A percentile compares a stretch with the other conserved stretches of the same genome.
phyloP scores from a whole-genome alignment of 75 land plant species.

The Pinus albicaulis region DNA sequence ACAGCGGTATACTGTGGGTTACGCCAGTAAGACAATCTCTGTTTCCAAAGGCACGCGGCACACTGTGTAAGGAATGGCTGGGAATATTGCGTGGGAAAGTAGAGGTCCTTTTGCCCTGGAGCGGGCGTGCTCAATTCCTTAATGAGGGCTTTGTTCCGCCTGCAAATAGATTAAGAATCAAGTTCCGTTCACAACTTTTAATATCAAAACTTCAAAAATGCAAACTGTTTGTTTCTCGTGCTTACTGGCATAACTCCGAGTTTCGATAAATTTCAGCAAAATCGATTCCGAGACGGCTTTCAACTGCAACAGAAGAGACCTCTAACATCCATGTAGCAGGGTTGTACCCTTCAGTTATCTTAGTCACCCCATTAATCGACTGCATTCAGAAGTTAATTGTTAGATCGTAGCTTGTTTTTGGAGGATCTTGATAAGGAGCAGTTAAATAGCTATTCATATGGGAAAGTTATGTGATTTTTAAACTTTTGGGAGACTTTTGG shows the following conservation, averaged over 20 bases:
- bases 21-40: conserved; percentile 79
- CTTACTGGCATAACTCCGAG: conserved; percentile 51
- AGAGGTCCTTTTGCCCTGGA: conserved; percentile 59
- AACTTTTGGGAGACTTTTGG: too few relatives aligned
- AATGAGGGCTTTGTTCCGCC: conserved; percentile 49
- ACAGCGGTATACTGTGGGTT: conserved; percentile 75
- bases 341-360: conserved; percentile 59
- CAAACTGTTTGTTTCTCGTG: conserved; percentile 1
- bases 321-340: conserved; percentile 89
- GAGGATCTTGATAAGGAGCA: too few relatives aligned
- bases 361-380: conserved; percentile 30
- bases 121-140: conserved; percentile 64
- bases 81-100: conserved; percentile 63
- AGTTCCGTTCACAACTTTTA: not conserved
- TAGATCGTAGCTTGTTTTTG: too few relatives aligned
- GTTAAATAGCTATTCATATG: too few relatives aligned
- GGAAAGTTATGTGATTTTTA: too few relatives aligned
- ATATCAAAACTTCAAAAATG: conserved; percentile 14
- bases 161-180: conserved; percentile 16
- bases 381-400: too few relatives aligned
- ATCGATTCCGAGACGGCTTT: conserved; percentile 43
- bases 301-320: conserved; percentile 29
- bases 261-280: conserved; percentile 65
- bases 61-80: conserved; percentile 54
- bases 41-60: conserved; percentile 61